phyloP scores from a whole-genome alignment of 768 basidiomycete species.

The Dictyophora rubrovolvata region DNA sequence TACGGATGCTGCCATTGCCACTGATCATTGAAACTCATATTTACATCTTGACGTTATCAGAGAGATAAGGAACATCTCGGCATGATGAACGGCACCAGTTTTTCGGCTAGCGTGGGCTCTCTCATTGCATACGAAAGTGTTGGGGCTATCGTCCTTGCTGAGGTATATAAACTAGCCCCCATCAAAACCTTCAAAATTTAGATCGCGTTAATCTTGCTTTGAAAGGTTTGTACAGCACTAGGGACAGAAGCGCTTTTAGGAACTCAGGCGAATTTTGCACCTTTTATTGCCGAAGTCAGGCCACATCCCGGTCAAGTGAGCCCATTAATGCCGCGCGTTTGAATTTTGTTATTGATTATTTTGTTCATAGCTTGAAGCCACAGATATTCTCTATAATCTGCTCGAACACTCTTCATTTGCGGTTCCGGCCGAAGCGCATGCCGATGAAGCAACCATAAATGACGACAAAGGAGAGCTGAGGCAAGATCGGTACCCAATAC shows the following conservation, averaged over 20 bases:
- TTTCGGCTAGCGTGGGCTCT: slow-evolving; percentile 69
- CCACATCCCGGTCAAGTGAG: slow-evolving; percentile 75
- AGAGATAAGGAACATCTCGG: slow-evolving; percentile 62
- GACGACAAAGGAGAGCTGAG: slow-evolving; percentile 66
- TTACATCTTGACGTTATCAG: slow-evolving; percentile 31
- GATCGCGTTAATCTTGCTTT: slow-evolving; percentile 21
- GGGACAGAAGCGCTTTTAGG: slow-evolving; percentile 77
- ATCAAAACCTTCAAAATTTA: background rate
- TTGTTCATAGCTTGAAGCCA: slow-evolving; percentile 48
- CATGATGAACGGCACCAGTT: slow-evolving; percentile 78
- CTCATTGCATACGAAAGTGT: slow-evolving; percentile 66
- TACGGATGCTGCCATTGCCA: slow-evolving; percentile 12
- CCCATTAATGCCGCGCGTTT: slow-evolving; percentile 5
- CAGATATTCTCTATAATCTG: slow-evolving; percentile 56
- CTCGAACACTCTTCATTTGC: slow-evolving; percentile 58
- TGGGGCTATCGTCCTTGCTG: slow-evolving; percentile 19
- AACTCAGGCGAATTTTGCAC: slow-evolving; percentile 57
- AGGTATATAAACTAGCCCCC: slow-evolving; percentile 12
- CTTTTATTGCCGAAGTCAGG: slow-evolving; percentile 68
- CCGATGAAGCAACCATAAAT: slow-evolving; percentile 61
- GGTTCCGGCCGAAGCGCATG: slow-evolving; percentile 27
- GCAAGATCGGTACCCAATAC: slow-evolving; percentile 70
- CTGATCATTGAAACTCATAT: slow-evolving; percentile 20
- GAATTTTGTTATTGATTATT: background rate
- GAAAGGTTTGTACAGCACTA: slow-evolving; percentile 70